These are phyloP conservation scores for Cladosporium sp. DNA, from an alignment of 2,329 filamentous ascomycete species.

Conservation along the genomic window DNA sequence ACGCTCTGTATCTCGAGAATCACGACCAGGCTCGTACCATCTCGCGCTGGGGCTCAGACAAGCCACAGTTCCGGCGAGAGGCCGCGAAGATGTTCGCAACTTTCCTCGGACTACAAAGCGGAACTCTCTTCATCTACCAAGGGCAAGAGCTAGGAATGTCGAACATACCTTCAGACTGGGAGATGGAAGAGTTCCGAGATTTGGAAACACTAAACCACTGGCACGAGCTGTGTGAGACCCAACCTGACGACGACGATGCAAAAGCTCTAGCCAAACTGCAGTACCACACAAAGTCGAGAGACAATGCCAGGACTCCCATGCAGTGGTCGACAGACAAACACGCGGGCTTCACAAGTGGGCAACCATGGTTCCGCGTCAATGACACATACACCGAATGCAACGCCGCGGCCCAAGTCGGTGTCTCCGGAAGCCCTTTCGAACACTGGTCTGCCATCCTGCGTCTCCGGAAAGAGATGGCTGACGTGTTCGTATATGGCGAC, in stretches of 20 bases:
- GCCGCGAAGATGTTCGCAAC: constrained; percentile 58
- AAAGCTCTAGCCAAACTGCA: constrained; percentile 51
- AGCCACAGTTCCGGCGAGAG: constrained; percentile 49
- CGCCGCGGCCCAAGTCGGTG: constrained; percentile 59
- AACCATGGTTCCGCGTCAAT: constrained; percentile 64
- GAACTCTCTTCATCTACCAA: constrained; percentile 55
- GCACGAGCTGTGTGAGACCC: constrained; percentile 47
- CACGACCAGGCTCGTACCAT: constrained; percentile 64
- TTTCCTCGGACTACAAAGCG: constrained; percentile 30
- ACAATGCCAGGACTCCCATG: constrained; percentile 56
- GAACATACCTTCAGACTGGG: constrained; percentile 49
- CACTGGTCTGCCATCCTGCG: constrained; percentile 63
- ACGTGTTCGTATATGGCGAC: constrained; percentile 62
- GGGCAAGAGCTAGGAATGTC: constrained; percentile 55
- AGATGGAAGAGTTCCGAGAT: constrained; percentile 51
- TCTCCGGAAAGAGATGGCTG: constrained; percentile 58
- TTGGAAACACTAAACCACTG: constrained; percentile 61
- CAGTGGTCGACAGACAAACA: constrained; percentile 62
- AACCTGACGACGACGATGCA: constrained; percentile 45
- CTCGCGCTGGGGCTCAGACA: constrained; percentile 56
- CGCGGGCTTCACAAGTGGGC: constrained; percentile 57
- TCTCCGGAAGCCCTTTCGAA: constrained; percentile 52
- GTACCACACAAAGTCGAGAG: constrained; percentile 15
- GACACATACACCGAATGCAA: constrained; percentile 59
- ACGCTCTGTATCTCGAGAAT: constrained; percentile 65